Percentiles rank a stretch among this genome's conserved stretches.
Conservation (phyloP, 352 stramenopile species). For the Globisporangium emineosum region DNA sequence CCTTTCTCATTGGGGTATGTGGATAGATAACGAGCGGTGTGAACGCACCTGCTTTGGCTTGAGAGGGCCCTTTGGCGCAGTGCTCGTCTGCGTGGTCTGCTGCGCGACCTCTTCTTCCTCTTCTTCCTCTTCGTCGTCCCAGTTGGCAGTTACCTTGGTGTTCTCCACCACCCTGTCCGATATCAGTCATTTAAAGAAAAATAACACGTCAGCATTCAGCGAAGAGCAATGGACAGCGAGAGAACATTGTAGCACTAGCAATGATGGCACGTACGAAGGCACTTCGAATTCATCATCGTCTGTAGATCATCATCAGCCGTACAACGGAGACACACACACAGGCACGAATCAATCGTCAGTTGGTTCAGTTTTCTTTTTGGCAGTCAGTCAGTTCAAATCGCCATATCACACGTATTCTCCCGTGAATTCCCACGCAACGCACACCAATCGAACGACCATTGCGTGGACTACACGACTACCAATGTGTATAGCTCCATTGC, state of each 20-base stretch:
- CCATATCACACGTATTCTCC: neutral
- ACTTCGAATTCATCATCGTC: conserved; percentile 87
- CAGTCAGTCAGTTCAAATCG: neutral
- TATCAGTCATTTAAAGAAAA: neutral
- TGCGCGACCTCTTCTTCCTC: conserved; percentile 43
- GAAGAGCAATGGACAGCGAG: too few relatives aligned
- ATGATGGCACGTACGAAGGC: conserved; percentile 21
- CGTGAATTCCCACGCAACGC: neutral
- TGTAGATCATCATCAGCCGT: conserved; percentile 16
- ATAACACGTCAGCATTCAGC: neutral
- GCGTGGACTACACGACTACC: neutral
- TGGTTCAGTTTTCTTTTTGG: neutral
- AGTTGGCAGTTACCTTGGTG: conserved; percentile 49
- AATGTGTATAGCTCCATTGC: too few relatives aligned
- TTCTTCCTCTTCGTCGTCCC: conserved; percentile 79
- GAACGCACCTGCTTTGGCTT: conserved; percentile 65
- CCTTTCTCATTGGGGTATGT: neutral
- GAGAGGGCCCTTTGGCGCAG: conserved; percentile 46
- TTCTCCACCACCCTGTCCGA: conserved; percentile 31
- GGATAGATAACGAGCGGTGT: neutral
- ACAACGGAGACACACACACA: neutral
- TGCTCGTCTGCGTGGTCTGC: conserved; percentile 21
- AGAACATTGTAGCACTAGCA: too few relatives aligned
- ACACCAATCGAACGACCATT: neutral
- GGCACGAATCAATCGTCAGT: conserved; percentile 2